Conservation (phyloP, 73 alveolate genomes). For the Stentor roeselii region DNA sequence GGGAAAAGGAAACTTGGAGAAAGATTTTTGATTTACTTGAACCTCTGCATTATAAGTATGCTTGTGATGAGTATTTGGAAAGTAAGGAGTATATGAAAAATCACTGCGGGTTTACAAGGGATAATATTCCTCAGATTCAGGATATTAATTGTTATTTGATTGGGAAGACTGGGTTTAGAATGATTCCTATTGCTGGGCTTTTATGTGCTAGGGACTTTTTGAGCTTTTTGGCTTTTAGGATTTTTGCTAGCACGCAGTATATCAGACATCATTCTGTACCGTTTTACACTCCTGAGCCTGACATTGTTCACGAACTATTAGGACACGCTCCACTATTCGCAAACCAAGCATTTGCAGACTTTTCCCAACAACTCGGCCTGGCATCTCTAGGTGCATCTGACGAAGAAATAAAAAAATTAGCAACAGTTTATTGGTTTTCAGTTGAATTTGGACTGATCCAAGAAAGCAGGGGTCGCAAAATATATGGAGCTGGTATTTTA, state of each 20-base stretch:
- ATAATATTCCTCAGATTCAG: constrained; percentile 62
- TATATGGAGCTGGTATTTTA: constrained; percentile 87
- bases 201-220: constrained; percentile 75
- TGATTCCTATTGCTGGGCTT: constrained; percentile 81
- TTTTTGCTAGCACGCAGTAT: constrained; percentile 42
- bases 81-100: constrained; percentile 42
- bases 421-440: constrained; percentile 78
- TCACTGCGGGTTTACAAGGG: constrained; percentile 50
- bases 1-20: constrained; percentile 51
- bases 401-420: constrained; percentile 64
- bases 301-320: constrained; percentile 74
- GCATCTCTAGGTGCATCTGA: constrained; percentile 87
- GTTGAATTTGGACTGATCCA: constrained; percentile 47
- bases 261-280: constrained; percentile 76
- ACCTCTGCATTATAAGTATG: constrained; percentile 31
- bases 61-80: constrained; percentile 51
- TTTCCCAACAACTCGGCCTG: constrained; percentile 70
- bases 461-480: constrained; percentile 54
- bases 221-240: constrained; percentile 79
- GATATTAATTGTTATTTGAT: constrained; percentile 60
- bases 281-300: constrained; percentile 91
- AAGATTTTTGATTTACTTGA: constrained; percentile 38
- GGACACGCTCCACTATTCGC: constrained; percentile 94
- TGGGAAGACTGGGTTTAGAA: constrained; percentile 63
- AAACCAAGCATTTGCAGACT: constrained; percentile 75